Evolutionary conservation across 2,329 filamentous ascomycete species (phyloP).

Genomic region (Apiospora kogelbergensis): DNA sequence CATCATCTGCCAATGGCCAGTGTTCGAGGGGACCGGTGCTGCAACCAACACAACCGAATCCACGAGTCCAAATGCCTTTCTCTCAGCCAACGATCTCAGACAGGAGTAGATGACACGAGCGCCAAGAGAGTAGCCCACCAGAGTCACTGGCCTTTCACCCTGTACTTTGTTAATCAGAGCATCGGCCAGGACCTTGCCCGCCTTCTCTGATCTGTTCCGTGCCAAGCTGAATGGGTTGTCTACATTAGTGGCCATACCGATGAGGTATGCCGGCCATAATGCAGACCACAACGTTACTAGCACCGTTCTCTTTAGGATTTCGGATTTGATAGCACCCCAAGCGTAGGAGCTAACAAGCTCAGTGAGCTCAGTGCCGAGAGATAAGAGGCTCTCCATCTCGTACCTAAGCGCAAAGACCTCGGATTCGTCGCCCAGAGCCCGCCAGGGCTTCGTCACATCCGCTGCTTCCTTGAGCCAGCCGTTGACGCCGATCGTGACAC

Average conservation of each 20-base stretch:
- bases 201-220: constrained; percentile 75
- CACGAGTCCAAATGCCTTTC: constrained; percentile 67
- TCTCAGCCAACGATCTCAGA: constrained; percentile 61
- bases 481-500: constrained; percentile 83
- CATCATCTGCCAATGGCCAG: constrained; percentile 52
- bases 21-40: constrained; percentile 71
- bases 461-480: constrained; percentile 78
- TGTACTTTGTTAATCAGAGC: constrained; percentile 67
- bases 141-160: constrained; percentile 66
- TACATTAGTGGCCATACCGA: constrained; percentile 66
- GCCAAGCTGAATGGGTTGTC: constrained; percentile 84
- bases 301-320: constrained; percentile 73
- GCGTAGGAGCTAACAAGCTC: constrained; percentile 72
- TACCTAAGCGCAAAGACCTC: constrained; percentile 85
- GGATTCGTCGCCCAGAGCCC: constrained; percentile 65
- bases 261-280: constrained; percentile 67
- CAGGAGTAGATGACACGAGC: constrained; percentile 69
- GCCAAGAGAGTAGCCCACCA: constrained; percentile 67
- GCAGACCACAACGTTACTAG: constrained; percentile 68
- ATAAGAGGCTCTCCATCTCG: constrained; percentile 75
- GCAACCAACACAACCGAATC: constrained; percentile 71
- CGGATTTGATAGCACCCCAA: constrained; percentile 70
- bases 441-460: constrained; percentile 80
- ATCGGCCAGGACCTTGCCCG: constrained; percentile 70
- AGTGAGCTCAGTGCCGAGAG: constrained; percentile 71